phyloP scores from a whole-genome alignment of 352 stramenopile species.

The Blastocystis hominis region DNA sequence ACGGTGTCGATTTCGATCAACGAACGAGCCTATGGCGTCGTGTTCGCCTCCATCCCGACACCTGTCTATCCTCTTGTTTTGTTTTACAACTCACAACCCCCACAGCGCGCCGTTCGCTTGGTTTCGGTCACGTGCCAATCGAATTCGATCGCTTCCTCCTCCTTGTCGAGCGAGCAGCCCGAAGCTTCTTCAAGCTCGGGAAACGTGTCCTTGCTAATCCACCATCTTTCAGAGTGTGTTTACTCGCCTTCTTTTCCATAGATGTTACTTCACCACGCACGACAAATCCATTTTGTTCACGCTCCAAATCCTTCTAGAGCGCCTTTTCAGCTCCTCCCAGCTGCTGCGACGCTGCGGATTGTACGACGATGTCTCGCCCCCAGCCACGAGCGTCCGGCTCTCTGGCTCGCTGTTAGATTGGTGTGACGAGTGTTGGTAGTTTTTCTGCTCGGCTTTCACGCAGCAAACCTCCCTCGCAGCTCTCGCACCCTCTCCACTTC shows the following conservation, averaged over 20 bases:
- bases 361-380: background rate
- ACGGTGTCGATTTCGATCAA: slow-evolving; percentile 6
- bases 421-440: background rate
- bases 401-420: background rate
- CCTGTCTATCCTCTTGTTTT: background rate
- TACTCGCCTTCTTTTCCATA: background rate
- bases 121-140: background rate
- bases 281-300: slow-evolving; percentile 14
- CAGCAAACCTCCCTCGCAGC: background rate
- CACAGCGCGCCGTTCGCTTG: background rate
- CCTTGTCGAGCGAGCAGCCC: background rate
- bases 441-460: background rate
- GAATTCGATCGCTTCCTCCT: background rate
- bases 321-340: background rate
- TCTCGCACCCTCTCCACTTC: background rate
- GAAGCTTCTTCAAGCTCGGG: background rate
- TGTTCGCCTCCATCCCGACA: background rate
- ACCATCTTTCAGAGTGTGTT: background rate
- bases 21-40: background rate
- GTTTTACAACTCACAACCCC: slow-evolving; percentile 49
- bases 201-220: background rate
- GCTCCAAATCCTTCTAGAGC: slow-evolving; percentile 24
- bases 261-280: slow-evolving; percentile 15
- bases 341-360: background rate
- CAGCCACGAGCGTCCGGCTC: background rate